Conservation (phyloP, 179 eudicot species). For the Carnegiea gigantea region DNA sequence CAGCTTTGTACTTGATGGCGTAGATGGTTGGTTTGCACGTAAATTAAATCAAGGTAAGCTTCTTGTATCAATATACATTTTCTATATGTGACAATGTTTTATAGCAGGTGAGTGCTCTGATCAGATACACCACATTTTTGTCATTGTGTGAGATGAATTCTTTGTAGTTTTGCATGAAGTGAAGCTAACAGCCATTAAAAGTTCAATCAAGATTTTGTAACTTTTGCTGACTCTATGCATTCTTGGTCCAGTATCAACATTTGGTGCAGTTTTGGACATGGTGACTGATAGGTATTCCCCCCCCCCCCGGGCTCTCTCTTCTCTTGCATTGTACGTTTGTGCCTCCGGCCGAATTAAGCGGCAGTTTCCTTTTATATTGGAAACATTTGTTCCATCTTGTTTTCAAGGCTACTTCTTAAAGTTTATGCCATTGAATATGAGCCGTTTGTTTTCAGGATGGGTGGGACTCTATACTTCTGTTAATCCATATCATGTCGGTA, state of each 20-base stretch:
- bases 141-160: neutral
- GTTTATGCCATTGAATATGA: neutral
- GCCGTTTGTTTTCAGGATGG: constrained; percentile 2
- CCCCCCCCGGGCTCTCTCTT: neutral
- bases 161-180: neutral
- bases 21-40: constrained; percentile 99
- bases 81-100: neutral
- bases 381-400: neutral
- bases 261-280: constrained; percentile 98
- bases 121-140: neutral
- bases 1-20: constrained; percentile 95
- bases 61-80: neutral
- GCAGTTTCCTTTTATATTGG: neutral
- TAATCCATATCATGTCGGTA: neutral
- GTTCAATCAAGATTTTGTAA: neutral
- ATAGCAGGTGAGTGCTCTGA: neutral
- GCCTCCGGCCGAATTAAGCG: neutral
- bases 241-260: constrained; percentile 66
- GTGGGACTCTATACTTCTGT: neutral
- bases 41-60: constrained; percentile 87
- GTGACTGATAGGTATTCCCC: constrained; percentile 78
- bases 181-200: neutral
- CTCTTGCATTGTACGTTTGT: neutral
- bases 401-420: neutral
- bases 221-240: constrained; percentile 18